A percentile compares a stretch with the other conserved stretches of the same genome.
These are phyloP conservation scores for Hanseniaspora clermontiae DNA, from an alignment of 805 yeast genomes.

Conservation along the genomic window DNA sequence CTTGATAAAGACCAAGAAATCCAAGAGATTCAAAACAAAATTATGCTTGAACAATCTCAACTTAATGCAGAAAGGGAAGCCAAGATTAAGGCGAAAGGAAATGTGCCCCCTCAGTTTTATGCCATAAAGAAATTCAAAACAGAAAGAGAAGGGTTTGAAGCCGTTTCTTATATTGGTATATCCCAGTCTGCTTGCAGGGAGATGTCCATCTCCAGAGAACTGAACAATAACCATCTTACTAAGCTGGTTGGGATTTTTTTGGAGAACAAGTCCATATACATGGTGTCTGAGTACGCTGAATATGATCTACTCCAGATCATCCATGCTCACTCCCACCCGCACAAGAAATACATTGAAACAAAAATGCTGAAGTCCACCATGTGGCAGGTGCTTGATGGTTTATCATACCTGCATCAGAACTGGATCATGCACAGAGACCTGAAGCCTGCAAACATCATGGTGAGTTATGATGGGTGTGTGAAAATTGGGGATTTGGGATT, in stretches of 20 bases:
- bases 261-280: slow-evolving; percentile 79
- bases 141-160: slow-evolving; percentile 77
- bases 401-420: slow-evolving; percentile 80
- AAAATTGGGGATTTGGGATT: slow-evolving; percentile 92
- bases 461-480: slow-evolving; percentile 74
- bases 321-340: slow-evolving; percentile 88
- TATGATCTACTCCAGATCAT: slow-evolving; percentile 89
- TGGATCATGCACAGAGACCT: slow-evolving; percentile 94
- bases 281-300: slow-evolving; percentile 94
- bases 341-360: slow-evolving; percentile 63
- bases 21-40: neutral
- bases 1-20: neutral
- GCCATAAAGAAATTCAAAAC: slow-evolving; percentile 95
- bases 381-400: slow-evolving; percentile 89
- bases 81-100: neutral
- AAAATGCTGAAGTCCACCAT: slow-evolving; percentile 67
- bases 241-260: slow-evolving; percentile 68
- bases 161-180: slow-evolving; percentile 80
- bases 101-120: slow-evolving; percentile 29
- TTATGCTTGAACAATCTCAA: neutral
- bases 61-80: neutral
- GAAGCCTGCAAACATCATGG: slow-evolving; percentile 97
- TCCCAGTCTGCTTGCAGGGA: slow-evolving; percentile 94
- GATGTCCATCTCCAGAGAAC: slow-evolving; percentile 86
- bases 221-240: slow-evolving; percentile 67